Percentiles rank a stretch among this genome's conserved stretches.
phyloP scores from a whole-genome alignment of 176 grass and related monocot genomes.

The Triticum aestivum region IWGSC_CS_RefSeq_v2.1 NC_057799.1:204229636-204230135 shows the following conservation, averaged over 20 bases:
- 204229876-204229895: conserved; percentile 41
- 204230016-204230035: conserved; percentile 1
- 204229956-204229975: conserved; percentile 21
- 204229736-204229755: not conserved
- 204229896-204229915: conserved; percentile 36
- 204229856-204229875: conserved; percentile 42
- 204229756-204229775: not conserved
- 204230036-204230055: not conserved
- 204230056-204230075: not conserved
- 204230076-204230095: conserved; percentile 3
- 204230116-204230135: not conserved
- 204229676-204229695: not conserved
- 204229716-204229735: conserved; percentile 3
- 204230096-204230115: conserved; percentile 11
- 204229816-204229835: not conserved
- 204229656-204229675: not conserved
- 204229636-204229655: not conserved
- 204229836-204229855: conserved; percentile 34
- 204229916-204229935: conserved; percentile 33
- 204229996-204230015: conserved; percentile 21
- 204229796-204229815: not conserved
- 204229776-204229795: not conserved
- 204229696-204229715: not conserved
- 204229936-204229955: conserved; percentile 12
- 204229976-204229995: conserved; percentile 45